Conservation (phyloP, 257 asterid genomes). For the Verbascum thapsus region DNA sequence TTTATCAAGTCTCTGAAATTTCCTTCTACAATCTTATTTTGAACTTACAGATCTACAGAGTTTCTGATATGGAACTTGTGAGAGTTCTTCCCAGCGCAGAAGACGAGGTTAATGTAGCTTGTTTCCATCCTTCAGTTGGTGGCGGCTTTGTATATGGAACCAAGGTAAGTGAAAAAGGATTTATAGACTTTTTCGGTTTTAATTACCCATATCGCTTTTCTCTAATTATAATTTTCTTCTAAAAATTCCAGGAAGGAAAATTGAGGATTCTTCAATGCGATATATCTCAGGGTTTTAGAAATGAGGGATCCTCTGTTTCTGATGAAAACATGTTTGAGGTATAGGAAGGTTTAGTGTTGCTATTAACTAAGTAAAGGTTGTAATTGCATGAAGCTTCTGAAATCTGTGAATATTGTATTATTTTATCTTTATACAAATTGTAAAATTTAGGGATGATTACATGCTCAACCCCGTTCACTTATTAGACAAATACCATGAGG, state of each 20-base stretch:
- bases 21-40: conserved; percentile 26
- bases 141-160: conserved; percentile 98
- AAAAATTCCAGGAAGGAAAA: conserved; percentile 82
- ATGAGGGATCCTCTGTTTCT: conserved; percentile 44
- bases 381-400: too few species aligned
- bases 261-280: conserved; percentile 81
- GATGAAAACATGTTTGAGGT: conserved; percentile 82
- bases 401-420: too few species aligned
- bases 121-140: conserved; percentile 93
- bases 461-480: too few species aligned
- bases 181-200: background rate
- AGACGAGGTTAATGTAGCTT: conserved; percentile 98
- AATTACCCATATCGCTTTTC: conserved; percentile 7
- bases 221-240: conserved; percentile 6
- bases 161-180: conserved; percentile 50
- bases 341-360: conserved; percentile 31
- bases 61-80: conserved; percentile 95
- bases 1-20: background rate
- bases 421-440: too few species aligned
- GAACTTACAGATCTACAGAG: conserved; percentile 71
- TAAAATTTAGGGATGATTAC: too few species aligned
- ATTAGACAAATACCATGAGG: too few species aligned
- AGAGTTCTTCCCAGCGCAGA: conserved; percentile 96
- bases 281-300: conserved; percentile 53
- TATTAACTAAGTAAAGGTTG: too few species aligned